Evolutionary conservation across 176 grass and related monocot species (phyloP), one percentile per base, ranked within the genome.

Genomic region (Alopecurus myosuroides): DNA sequence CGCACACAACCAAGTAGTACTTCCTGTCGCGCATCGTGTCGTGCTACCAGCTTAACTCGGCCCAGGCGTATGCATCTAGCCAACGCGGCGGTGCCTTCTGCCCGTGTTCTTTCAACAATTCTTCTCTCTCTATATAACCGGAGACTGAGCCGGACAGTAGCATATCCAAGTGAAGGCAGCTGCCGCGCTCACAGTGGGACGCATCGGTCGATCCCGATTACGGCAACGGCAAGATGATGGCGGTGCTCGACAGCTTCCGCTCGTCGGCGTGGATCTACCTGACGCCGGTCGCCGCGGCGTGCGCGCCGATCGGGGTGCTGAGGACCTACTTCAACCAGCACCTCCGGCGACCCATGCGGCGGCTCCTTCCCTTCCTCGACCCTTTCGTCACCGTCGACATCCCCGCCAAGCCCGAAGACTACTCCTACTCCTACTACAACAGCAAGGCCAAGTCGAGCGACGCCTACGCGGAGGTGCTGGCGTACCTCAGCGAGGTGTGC

Each of bases 351-450:
- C 56, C 41, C 68, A 19, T 28, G 11, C 66, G 68, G 10, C 66
- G 53, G n/a, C 23, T 84, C 40, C 39, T 75, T 35, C 35, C 82
- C 18, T 60, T 84, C 39, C 17, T 84, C 4, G 70, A 84, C 71
- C 82, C 84, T 4, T 79, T 79, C 64, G 73, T 86, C 36, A 55
- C 26, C 35, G 25, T 70, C 35, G 52, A 49, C 76, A 79, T 70
- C 49, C 9, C 50, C 50, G 50, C 8, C 74, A 56, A 77, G 74
- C 31, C 31, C 3, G 50, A 77, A 13, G 68, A 70, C 20, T 14
- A 77, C 74, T 55, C 49, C 49, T 49, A 11, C 42, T 49, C 25
- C 3, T 74, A 57, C 53, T 57, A 57, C 53, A 4, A 57, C 53
- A 57, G 53, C 53, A 57, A 57, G 53, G 53, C 53, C 53, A 57